Percentiles rank a stretch among this genome's conserved stretches.
These are phyloP conservation scores for Durusdinium trenchii DNA, from an alignment of 73 alveolate species.

Conservation along the genomic window DNA sequence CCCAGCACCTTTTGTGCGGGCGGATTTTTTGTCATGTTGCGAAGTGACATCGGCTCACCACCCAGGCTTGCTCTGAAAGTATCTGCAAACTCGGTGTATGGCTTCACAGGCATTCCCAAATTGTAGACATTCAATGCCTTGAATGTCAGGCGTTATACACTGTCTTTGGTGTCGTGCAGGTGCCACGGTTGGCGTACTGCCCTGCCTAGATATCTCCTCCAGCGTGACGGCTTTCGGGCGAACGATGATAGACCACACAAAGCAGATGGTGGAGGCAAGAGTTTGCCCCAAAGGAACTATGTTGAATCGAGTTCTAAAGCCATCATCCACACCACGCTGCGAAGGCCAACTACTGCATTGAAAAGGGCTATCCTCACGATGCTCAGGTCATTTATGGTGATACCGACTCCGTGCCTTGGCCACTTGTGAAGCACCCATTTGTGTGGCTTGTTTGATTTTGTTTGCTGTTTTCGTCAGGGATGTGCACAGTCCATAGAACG, in stretches of 20 bases:
- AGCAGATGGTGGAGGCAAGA: conserved; percentile 91
- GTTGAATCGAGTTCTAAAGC: too few relatives aligned
- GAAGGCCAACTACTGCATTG: conserved; percentile 97
- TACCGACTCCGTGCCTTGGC: conserved; percentile 99
- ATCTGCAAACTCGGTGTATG: conserved; percentile 99
- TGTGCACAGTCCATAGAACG: too few relatives aligned
- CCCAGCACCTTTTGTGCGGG: too few relatives aligned
- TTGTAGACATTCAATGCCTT: not conserved
- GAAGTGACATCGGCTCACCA: too few relatives aligned
- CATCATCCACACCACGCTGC: conserved; percentile 95
- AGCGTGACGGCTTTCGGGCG: conserved; percentile 99
- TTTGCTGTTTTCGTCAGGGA: too few relatives aligned
- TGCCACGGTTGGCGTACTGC: conserved; percentile 99
- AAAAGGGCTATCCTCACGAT: conserved; percentile 98
- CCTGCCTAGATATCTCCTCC: conserved; percentile 99
- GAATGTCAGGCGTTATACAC: not conserved
- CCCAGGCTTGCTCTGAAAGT: conserved; percentile 99
- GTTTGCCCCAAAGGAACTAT: not conserved
- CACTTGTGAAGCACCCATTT: too few relatives aligned
- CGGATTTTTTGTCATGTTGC: too few relatives aligned
- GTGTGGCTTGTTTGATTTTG: too few relatives aligned
- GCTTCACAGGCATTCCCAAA: conserved; percentile 97
- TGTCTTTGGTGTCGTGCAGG: conserved; percentile 96
- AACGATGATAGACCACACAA: conserved; percentile 97
- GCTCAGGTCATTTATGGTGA: conserved; percentile 99